Base-by-base conservation (phyloP, 768 basidiomycete species). In the Serendipita vermifera region DNA sequence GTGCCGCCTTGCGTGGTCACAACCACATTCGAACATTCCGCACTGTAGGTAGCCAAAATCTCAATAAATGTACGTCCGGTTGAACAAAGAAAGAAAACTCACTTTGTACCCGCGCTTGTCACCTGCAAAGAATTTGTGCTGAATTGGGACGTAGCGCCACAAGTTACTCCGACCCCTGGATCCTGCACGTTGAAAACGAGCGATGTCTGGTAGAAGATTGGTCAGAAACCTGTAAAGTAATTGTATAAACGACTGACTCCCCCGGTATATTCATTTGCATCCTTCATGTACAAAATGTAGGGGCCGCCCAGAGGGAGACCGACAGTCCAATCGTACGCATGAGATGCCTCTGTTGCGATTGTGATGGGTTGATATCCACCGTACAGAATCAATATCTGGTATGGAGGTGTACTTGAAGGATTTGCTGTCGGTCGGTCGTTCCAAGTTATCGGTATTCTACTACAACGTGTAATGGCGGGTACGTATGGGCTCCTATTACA, bases 191-290 rank as follows among this genome's bases (percentile, higher is more conserved):
- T 20, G 46, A 51, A 51, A n/a, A 51, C 31, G 46, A 51, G 46
- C 46, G 46, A 51, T 5, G 17, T 51, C 46, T 51, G 46, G 7
- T 9, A 22, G 22, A 15, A n/a, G 11, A 26, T 51, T 20, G 31
- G 46, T 29, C 9, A 1, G n/a, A 26, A 3, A n/a, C 29, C 7
- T 22, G 7, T n/a, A 22, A n/a, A 3, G 2, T 17, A 51, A n/a
- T n/a, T 15, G n/a, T 5, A 9, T 22, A 7, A 15, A n/a, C n/a
- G 17, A 51, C 46, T 20, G 24, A 51, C 46, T 4, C 46, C 46
- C n/a, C 46, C 46, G 22, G 46, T 51, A 51, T 51, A 51, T 29
- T 29, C 46, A 51, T 26, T 51, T 9, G 46, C 46, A 51, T 51
- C 46, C 46, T 20, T 17, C 46, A 51, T 51, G 22, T 51, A 51